These are phyloP conservation scores for Mariannaea sp. DNA, from an alignment of 2,329 filamentous ascomycete genomes.

Conservation along the genomic window DNA sequence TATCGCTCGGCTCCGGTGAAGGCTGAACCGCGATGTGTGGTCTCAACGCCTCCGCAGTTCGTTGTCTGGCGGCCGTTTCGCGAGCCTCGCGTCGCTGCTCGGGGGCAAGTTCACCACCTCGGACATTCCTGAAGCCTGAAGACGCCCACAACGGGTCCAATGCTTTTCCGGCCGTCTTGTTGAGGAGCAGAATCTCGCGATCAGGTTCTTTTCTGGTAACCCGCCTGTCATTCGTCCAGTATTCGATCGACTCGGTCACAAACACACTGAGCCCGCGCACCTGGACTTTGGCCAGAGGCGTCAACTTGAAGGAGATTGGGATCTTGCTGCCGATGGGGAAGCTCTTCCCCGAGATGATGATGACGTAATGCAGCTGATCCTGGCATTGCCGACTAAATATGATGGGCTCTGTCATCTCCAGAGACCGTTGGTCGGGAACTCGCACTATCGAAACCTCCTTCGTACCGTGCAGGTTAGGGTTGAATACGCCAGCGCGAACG, in stretches of 20 bases:
- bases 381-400: constrained; percentile 94
- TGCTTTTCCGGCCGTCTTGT: constrained; percentile 82
- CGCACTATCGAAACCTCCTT: constrained; percentile 85
- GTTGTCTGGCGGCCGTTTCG: constrained; percentile 50
- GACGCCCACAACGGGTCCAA: constrained; percentile 74
- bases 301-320: constrained; percentile 92
- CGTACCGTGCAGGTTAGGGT: constrained; percentile 79
- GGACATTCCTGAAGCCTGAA: constrained; percentile 75
- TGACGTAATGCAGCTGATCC: constrained; percentile 93
- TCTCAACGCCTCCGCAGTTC: constrained; percentile 60
- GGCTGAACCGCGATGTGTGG: constrained; percentile 44
- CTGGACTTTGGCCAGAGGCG: constrained; percentile 88
- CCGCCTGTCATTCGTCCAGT: constrained; percentile 83
- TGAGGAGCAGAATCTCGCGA: constrained; percentile 82
- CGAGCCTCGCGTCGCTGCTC: constrained; percentile 55
- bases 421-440: constrained; percentile 82
- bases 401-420: constrained; percentile 91
- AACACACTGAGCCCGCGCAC: constrained; percentile 92
- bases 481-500: constrained; percentile 86
- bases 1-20: constrained; percentile 62
- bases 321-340: constrained; percentile 88
- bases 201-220: constrained; percentile 85
- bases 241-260: constrained; percentile 88
- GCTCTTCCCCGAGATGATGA: constrained; percentile 93
- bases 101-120: constrained; percentile 75